Evolutionary conservation across 768 basidiomycete species (phyloP).

Genomic region (Leccinum variicolor): DNA sequence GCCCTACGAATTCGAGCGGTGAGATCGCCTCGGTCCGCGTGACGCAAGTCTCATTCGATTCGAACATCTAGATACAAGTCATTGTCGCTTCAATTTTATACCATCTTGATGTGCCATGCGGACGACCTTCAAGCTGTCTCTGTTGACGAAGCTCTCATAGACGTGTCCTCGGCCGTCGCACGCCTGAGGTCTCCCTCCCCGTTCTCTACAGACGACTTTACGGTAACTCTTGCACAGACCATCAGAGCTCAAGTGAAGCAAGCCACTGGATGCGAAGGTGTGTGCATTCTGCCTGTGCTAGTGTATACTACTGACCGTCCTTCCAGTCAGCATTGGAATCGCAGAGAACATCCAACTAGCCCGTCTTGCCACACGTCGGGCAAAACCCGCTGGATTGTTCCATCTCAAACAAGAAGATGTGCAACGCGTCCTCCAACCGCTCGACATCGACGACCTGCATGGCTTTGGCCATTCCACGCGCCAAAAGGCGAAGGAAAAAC

Average conservation of each 20-base stretch:
- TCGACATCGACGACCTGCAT: constrained; percentile 78
- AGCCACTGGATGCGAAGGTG: constrained; percentile 86
- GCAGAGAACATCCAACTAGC: constrained; percentile 91
- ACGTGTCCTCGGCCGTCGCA: constrained; percentile 65
- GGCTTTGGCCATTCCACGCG: constrained; percentile 79
- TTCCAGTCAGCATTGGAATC: constrained; percentile 85
- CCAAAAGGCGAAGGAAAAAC: constrained; percentile 77
- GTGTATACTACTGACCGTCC: not conserved
- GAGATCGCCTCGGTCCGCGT: constrained; percentile 10
- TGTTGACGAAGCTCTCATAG: constrained; percentile 93
- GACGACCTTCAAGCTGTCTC: constrained; percentile 95
- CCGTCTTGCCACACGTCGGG: constrained; percentile 83
- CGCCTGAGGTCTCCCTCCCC: constrained; percentile 27
- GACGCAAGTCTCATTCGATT: not conserved
- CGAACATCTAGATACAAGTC: constrained; percentile 67
- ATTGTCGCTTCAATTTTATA: constrained; percentile 85
- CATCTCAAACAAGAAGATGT: constrained; percentile 62
- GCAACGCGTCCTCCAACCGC: constrained; percentile 53
- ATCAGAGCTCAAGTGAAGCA: constrained; percentile 75
- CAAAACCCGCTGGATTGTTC: constrained; percentile 87
- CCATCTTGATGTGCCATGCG: constrained; percentile 83
- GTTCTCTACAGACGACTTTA: constrained; percentile 46
- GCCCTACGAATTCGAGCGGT: constrained; percentile 93
- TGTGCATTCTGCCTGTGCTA: not conserved
- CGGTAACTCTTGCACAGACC: constrained; percentile 74